Conservation (phyloP, 1,139 yeast species). For the Yamadazyma sp. region DNA sequence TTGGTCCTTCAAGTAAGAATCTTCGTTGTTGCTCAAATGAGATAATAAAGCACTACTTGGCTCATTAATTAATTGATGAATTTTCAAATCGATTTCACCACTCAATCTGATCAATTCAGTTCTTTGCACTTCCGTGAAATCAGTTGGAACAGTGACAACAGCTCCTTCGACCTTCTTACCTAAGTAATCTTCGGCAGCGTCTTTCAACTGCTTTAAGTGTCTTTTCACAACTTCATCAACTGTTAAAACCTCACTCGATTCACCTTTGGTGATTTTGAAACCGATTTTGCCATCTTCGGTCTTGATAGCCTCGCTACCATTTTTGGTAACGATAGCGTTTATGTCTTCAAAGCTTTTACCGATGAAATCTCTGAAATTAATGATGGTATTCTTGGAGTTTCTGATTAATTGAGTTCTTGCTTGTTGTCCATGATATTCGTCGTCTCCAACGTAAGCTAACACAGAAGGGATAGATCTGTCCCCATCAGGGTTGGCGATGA, state of each 20-base stretch:
- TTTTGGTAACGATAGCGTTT: slow-evolving; percentile 63
- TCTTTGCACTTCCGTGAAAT: slow-evolving; percentile 75
- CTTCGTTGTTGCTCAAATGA: slow-evolving; percentile 57
- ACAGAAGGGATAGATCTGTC: slow-evolving; percentile 96
- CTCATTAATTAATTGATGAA: slow-evolving; percentile 87
- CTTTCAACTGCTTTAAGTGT: slow-evolving; percentile 78
- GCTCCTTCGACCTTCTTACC: slow-evolving; percentile 81
- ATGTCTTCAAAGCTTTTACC: slow-evolving; percentile 74
- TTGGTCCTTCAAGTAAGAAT: slow-evolving; percentile 65
- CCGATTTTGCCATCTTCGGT: slow-evolving; percentile 65
- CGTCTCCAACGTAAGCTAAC: slow-evolving; percentile 86
- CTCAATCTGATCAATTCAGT: slow-evolving; percentile 62
- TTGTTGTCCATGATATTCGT: slow-evolving; percentile 97
- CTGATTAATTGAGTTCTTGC: slow-evolving; percentile 91
- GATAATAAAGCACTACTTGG: slow-evolving; percentile 92
- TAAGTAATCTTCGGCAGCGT: slow-evolving; percentile 90
- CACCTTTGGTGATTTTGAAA: slow-evolving; percentile 58
- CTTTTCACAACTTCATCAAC: slow-evolving; percentile 80
- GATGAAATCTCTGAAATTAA: slow-evolving; percentile 90
- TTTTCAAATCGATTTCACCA: slow-evolving; percentile 70
- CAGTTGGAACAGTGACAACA: slow-evolving; percentile 89
- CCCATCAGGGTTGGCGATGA: slow-evolving; percentile 98
- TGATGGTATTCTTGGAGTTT: slow-evolving; percentile 82
- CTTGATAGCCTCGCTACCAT: slow-evolving; percentile 77
- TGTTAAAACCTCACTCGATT: slow-evolving; percentile 48